Evolutionary conservation across 2,329 filamentous ascomycete genomes (phyloP).

Genomic region (Colletotrichum lindemuthianum): DNA sequence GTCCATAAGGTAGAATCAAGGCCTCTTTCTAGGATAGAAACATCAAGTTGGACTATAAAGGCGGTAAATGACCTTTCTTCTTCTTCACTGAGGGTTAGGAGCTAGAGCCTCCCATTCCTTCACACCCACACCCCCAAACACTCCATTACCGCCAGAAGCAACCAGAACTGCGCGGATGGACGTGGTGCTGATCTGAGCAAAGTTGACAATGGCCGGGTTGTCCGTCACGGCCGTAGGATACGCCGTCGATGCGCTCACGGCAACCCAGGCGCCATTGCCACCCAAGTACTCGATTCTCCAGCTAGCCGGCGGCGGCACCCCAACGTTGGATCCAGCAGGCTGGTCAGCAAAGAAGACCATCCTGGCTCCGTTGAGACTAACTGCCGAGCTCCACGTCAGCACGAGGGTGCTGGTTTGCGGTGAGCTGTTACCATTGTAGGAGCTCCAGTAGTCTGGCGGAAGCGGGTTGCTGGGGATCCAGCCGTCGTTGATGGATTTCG

Average conservation of each 20-base stretch:
- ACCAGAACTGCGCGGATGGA: constrained; percentile 37
- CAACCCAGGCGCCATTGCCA: constrained; percentile 35
- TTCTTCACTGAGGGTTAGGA: not conserved
- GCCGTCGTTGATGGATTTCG: constrained; percentile 46
- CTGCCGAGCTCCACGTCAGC: constrained; percentile 43
- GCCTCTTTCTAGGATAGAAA: too few species aligned
- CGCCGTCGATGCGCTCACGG: constrained; percentile 32
- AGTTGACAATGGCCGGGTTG: constrained; percentile 41
- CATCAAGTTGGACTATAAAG: too few species aligned
- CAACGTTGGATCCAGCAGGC: constrained; percentile 42
- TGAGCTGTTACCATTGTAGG: constrained; percentile 44
- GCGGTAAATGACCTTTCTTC: not conserved
- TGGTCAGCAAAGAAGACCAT: constrained; percentile 46
- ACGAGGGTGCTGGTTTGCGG: constrained; percentile 43
- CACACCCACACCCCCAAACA: constrained; percentile 12
- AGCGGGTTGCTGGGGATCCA: constrained; percentile 44
- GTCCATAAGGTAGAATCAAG: rapidly evolving
- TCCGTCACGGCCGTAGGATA: constrained; percentile 43
- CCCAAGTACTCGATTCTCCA: constrained; percentile 43
- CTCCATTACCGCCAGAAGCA: constrained; percentile 37
- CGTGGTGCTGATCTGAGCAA: constrained; percentile 41
- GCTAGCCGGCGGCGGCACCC: constrained; percentile 43
- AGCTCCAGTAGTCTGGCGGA: constrained; percentile 50
- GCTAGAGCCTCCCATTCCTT: constrained; percentile 24
- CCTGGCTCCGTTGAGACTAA: constrained; percentile 43